Evolutionary conservation across 768 basidiomycete genomes (phyloP), one percentile per base, ranked within the genome.

Genomic region (Tephrocybe rancida): DNA sequence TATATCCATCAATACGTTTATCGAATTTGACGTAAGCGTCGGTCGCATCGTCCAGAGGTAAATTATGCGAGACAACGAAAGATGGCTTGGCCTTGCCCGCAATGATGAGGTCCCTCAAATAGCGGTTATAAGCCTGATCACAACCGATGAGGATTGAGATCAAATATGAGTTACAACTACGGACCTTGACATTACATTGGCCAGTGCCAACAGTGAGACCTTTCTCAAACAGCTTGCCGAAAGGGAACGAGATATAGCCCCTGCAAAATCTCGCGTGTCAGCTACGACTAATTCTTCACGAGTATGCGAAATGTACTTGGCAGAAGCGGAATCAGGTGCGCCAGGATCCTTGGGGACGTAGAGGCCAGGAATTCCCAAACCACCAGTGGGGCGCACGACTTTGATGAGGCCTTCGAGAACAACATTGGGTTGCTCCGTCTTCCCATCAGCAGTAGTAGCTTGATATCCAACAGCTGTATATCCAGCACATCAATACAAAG

Each of bases 321-420:
- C 77, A 13, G 78, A 67, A 46, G 78, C 77, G 16, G 75, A 72
- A 59, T 81, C 79, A 9, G 79, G 78, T 16, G 81, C 82, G 16
- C 81, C 81, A 1, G 82, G 82, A 58, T 83, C 82, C 50, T 72
- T 77, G 16, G 81, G 80, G 5, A 84, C 82, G 54, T 82, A 82
- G 5, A 83, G 63, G 1, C 82, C 81, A 0, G 82, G 82, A 55
- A 83, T 78, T 2, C 82, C 82, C n/a, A 84, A 68, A 5, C 82
- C 81, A 1, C 81, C 82, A 18, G 80, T 81, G 13, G 81, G 75
- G 25, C 79, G 75, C 1, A 81, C 79, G 32, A 80, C 78, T n/a
- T 70, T 65, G 52, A 83, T 78, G 27, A 83, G 70, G 11, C 69
- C 73, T 55, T 80, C 78, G 21, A 84, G 71, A 5, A 84, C 78